phyloP scores from a whole-genome alignment of 2,329 filamentous ascomycete species.

The Xylaria sp. region DNA sequence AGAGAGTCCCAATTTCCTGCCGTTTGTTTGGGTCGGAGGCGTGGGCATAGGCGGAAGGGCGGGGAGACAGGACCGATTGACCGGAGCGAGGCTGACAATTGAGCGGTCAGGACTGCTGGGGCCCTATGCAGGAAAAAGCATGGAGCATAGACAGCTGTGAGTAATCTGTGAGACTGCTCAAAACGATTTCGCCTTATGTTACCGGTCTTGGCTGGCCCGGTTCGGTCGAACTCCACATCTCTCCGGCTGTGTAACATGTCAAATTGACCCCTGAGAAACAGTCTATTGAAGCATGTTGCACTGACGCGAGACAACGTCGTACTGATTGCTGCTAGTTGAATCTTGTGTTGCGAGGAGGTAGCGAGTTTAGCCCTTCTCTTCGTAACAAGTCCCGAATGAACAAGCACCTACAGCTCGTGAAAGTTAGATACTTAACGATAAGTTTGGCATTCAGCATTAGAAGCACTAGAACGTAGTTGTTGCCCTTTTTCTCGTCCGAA shows the following conservation, averaged over 20 bases:
- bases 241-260: conserved; percentile 20
- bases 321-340: conserved; percentile 16
- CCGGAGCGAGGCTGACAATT: conserved; percentile 1
- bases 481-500: not conserved
- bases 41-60: conserved; percentile 18
- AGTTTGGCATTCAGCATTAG: too few relatives aligned
- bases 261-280: conserved; percentile 2
- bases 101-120: conserved; percentile 15
- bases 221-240: not conserved
- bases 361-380: conserved; percentile 9
- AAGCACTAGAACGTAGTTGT: too few relatives aligned
- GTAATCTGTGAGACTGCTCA: not conserved
- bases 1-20: not conserved
- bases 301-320: conserved; percentile 18
- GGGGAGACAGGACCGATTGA: not conserved
- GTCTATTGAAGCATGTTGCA: conserved; percentile 1
- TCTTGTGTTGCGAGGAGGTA: conserved; percentile 7
- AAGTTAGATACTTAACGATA: not conserved
- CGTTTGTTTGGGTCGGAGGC: not conserved
- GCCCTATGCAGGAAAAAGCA: not conserved
- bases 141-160: not conserved
- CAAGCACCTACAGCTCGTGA: conserved; percentile 3
- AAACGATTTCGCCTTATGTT: conserved; percentile 23
- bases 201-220: conserved; percentile 6
- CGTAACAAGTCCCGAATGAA: not conserved